These are phyloP conservation scores for Sonneratia caseolaris DNA, from an alignment of 345 rosid genomes.

Conservation along the genomic window DNA sequence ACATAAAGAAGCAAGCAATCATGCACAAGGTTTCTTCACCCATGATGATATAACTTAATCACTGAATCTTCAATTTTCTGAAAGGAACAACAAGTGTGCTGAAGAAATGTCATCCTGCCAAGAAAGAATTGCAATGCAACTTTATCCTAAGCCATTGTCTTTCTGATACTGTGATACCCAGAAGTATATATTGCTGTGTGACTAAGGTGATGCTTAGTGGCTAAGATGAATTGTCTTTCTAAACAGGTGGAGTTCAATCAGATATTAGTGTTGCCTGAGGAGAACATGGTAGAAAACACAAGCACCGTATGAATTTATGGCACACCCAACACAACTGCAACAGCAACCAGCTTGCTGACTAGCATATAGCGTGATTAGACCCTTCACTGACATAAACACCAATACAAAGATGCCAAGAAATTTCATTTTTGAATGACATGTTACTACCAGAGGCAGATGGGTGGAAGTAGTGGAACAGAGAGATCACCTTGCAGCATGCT, in stretches of 20 bases:
- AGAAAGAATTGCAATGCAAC: not conserved
- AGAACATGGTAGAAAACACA: not conserved
- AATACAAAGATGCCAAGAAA: not conserved
- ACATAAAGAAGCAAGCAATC: not conserved
- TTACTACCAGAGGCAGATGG: not conserved
- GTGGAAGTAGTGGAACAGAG: not conserved
- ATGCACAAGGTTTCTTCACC: not conserved
- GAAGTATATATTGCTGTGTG: not conserved
- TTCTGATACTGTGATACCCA: not conserved
- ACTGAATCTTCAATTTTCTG: not conserved
- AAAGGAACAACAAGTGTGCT: not conserved
- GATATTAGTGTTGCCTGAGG: not conserved
- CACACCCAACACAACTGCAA: not conserved
- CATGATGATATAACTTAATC: not conserved
- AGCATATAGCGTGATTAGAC: not conserved
- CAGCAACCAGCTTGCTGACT: not conserved
- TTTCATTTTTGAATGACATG: not conserved
- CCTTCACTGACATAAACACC: not conserved
- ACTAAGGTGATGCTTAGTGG: no score
- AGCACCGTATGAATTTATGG: not conserved
- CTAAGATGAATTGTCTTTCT: not conserved
- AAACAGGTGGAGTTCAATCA: not conserved
- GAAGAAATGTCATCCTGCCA: not conserved
- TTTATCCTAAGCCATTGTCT: not conserved
- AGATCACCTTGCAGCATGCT: conserved; percentile 77